Conservation (phyloP, 805 yeast species). For the Metschnikowia arizonensis region DNA sequence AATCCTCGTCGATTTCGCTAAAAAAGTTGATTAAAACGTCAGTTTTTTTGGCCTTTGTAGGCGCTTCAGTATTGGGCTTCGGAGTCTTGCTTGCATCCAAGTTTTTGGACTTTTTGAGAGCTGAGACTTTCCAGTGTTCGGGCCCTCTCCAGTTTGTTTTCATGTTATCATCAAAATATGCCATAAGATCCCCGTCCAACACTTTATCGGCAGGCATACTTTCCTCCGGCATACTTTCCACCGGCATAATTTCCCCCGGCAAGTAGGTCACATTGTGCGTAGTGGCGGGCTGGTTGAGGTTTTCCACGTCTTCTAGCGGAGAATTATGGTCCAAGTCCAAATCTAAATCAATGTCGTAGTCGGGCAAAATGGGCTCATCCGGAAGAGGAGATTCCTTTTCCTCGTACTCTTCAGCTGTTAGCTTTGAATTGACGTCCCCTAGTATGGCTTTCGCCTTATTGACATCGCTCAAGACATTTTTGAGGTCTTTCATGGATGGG, state of each 20-base stretch:
- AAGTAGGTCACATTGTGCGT: background rate
- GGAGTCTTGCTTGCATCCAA: conserved; percentile 12
- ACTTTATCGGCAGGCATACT: conserved; percentile 18
- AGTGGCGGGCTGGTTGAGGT: conserved; percentile 4
- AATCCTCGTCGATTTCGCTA: conserved; percentile 29
- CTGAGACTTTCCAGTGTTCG: conserved; percentile 79
- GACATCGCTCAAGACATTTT: conserved; percentile 53
- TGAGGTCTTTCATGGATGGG: conserved; percentile 64
- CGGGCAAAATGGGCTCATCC: conserved; percentile 6
- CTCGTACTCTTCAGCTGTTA: conserved; percentile 16
- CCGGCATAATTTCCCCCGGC: background rate
- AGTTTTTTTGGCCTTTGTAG: conserved; percentile 23
- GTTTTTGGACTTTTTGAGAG: conserved; percentile 38
- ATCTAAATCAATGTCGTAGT: conserved; percentile 24
- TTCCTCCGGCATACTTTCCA: background rate
- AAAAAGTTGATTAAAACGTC: conserved; percentile 29
- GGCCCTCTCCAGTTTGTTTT: conserved; percentile 82
- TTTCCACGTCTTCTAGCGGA: conserved; percentile 7
- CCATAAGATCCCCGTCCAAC: conserved; percentile 63
- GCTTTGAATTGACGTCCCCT: conserved; percentile 38
- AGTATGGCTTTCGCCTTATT: conserved; percentile 46
- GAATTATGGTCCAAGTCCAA: conserved; percentile 12
- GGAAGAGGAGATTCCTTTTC: background rate
- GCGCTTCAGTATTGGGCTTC: conserved; percentile 3
- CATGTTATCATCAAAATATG: conserved; percentile 74